Evolutionary conservation across 352 stramenopile species (phyloP).

Genomic region (Globisporangium parvum): DNA sequence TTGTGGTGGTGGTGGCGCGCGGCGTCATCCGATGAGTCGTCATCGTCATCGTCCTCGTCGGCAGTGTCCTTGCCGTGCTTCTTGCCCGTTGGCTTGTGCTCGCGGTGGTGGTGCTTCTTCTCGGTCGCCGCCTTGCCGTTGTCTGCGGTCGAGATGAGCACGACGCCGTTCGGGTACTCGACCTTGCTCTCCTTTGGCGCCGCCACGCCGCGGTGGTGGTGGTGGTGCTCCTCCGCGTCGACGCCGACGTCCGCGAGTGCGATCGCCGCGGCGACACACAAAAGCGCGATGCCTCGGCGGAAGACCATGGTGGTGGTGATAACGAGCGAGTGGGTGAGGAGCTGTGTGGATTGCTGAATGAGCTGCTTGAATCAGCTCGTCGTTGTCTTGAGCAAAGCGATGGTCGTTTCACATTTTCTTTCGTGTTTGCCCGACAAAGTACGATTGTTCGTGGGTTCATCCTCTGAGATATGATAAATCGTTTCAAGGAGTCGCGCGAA

Average conservation of each 20-base stretch:
- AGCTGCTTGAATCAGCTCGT: neutral
- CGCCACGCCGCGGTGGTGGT: slow-evolving; percentile 13
- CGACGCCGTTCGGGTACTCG: slow-evolving; percentile 28
- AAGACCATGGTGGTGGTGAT: slow-evolving; percentile 24
- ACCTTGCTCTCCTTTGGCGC: slow-evolving; percentile 17
- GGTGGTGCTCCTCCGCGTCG: slow-evolving; percentile 15
- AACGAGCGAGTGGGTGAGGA: neutral
- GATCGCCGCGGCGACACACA: slow-evolving; percentile 27
- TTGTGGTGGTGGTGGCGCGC: slow-evolving; percentile 17
- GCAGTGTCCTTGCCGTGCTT: slow-evolving; percentile 13
- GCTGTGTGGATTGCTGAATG: neutral
- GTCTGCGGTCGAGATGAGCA: slow-evolving; percentile 21
- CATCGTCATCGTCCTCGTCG: slow-evolving; percentile 18
- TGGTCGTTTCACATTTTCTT: neutral
- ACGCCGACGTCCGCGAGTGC: slow-evolving; percentile 24
- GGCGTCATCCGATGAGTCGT: slow-evolving; percentile 15
- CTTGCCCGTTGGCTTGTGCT: slow-evolving; percentile 6
- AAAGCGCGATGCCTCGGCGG: slow-evolving; percentile 25
- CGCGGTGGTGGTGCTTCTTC: slow-evolving; percentile 19
- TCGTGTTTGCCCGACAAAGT: too few relatives aligned
- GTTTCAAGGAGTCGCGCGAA: neutral
- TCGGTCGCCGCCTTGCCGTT: neutral
- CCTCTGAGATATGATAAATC: neutral
- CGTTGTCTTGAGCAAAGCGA: neutral
- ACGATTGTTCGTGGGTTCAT: neutral